Evolutionary conservation across 768 basidiomycete genomes (phyloP).

Genomic region (Strobilomyces echinocephalus): DNA sequence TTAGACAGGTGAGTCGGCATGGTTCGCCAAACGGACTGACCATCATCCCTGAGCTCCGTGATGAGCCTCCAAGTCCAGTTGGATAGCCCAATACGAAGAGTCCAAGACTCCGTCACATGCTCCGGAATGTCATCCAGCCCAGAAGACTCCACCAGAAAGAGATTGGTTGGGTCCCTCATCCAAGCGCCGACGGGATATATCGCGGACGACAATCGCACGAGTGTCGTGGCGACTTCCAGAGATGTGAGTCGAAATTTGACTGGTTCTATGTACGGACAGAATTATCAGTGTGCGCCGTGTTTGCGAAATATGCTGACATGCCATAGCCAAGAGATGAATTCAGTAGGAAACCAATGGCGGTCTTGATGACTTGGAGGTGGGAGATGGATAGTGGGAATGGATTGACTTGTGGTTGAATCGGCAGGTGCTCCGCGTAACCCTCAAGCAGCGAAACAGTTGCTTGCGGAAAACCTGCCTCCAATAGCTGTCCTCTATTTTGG

Average conservation of each 20-base stretch:
- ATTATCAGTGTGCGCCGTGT: neutral
- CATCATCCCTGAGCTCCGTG: slow-evolving; percentile 68
- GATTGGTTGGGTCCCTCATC: slow-evolving; percentile 33
- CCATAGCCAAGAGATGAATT: slow-evolving; percentile 78
- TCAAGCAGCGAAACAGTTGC: slow-evolving; percentile 63
- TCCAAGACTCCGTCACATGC: slow-evolving; percentile 54
- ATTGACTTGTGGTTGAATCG: slow-evolving; percentile 31
- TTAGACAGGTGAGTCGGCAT: neutral
- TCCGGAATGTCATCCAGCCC: slow-evolving; percentile 20
- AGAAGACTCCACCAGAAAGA: slow-evolving; percentile 21
- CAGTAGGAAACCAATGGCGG: slow-evolving; percentile 71
- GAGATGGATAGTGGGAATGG: slow-evolving; percentile 52
- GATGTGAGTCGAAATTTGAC: slow-evolving; percentile 65
- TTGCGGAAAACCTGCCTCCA: slow-evolving; percentile 69
- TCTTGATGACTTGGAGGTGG: slow-evolving; percentile 71
- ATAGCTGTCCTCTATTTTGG: slow-evolving; percentile 64
- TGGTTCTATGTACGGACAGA: slow-evolving; percentile 45
- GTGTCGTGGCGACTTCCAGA: slow-evolving; percentile 61
- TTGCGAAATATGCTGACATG: slow-evolving; percentile 30
- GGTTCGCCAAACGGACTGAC: slow-evolving; percentile 35
- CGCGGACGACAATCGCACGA: slow-evolving; percentile 60
- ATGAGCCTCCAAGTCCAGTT: slow-evolving; percentile 77
- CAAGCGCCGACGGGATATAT: slow-evolving; percentile 75
- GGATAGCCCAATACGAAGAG: slow-evolving; percentile 55
- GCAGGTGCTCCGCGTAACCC: slow-evolving; percentile 50